Evolutionary conservation across 176 grass and related monocot species (phyloP), one percentile per base, ranked within the genome.

Genomic region (Cenchrus purpureus): DNA sequence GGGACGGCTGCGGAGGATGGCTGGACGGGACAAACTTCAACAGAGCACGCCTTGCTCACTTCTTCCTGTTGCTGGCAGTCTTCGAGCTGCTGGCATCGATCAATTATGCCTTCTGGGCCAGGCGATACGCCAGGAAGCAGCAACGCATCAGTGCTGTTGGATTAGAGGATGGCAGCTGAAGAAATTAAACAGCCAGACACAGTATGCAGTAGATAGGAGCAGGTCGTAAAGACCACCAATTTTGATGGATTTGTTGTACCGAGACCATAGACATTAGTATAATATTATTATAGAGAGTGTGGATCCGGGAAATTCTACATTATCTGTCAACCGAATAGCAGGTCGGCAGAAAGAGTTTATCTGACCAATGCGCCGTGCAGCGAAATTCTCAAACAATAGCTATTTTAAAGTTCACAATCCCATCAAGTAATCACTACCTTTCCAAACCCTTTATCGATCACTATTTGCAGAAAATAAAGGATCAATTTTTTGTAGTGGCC

Each of bases 41-140:
- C 60, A 84, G 29, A 49, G 77, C 80, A 13, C 73, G 11, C 13
- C 89, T 91, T 17, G 86, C 88, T 77, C 79, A 10, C 32, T 91
- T 91, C 60, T 91, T 87, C 78, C 37, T 79, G 20, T 67, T 88
- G 15, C 6, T 91, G 46, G 74, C 79, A 53, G 85, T 10, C 81
- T 64, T 88, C 1, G 85, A 87, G 75, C 52, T 91, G 5, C 5
- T 84, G 59, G 79, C 85, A 31, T 49, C 61, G 32, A 78, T 84
- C 56, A 91, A 91, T 54, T 91, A 87, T 48, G 57, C 67, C 52
- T 84, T 87, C 80, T 91, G 85, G 89, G 85, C 67, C 10, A 78
- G 80, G 81, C 84, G 79, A 79, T 88, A 91, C 67, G 19, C 42
- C 14, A 74, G 64, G 67, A 88, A 20, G 60, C 60, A 67, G 11